Evolutionary conservation across 345 rosid species (phyloP).

Genomic region (Acer yangbiense): DNA sequence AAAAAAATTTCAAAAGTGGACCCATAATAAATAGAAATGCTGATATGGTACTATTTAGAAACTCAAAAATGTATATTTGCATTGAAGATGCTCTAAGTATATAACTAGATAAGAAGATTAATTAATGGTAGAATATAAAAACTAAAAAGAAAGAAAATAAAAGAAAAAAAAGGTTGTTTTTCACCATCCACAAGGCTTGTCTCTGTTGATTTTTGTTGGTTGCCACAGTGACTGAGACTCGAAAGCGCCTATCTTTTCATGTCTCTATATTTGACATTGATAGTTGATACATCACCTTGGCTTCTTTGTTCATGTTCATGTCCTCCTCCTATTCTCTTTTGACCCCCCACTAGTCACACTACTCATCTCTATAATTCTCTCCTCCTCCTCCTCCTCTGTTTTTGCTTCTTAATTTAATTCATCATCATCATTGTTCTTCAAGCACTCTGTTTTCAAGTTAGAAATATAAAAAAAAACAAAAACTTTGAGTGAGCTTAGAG

Average conservation of each 20-base stretch:
- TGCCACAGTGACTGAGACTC: conserved; percentile 66
- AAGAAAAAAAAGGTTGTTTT: conserved; percentile 22
- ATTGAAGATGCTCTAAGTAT: too few species aligned
- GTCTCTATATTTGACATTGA: conserved; percentile 61
- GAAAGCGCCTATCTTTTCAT: conserved; percentile 92
- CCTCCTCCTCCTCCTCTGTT: too few species aligned
- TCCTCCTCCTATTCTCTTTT: conserved; percentile 42
- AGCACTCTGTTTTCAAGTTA: not conserved
- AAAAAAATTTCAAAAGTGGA: too few species aligned
- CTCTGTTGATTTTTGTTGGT: conserved; percentile 53
- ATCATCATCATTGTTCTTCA: too few species aligned
- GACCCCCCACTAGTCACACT: conserved; percentile 23
- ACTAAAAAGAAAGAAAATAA: not conserved
- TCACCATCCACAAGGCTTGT: conserved; percentile 24
- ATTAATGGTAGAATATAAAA: too few species aligned
- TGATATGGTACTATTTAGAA: too few species aligned
- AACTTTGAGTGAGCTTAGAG: not conserved
- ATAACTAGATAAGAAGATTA: not conserved
- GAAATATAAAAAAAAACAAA: too few species aligned
- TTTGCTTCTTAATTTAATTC: too few species aligned
- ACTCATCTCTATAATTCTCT: too few species aligned
- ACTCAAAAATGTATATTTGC: too few species aligned
- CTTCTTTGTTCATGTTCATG: conserved; percentile 14
- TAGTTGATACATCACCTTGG: conserved; percentile 37
- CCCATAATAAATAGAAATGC: too few species aligned